Conservation (phyloP, 352 stramenopile species). For the Blastocystis sp. region DNA sequence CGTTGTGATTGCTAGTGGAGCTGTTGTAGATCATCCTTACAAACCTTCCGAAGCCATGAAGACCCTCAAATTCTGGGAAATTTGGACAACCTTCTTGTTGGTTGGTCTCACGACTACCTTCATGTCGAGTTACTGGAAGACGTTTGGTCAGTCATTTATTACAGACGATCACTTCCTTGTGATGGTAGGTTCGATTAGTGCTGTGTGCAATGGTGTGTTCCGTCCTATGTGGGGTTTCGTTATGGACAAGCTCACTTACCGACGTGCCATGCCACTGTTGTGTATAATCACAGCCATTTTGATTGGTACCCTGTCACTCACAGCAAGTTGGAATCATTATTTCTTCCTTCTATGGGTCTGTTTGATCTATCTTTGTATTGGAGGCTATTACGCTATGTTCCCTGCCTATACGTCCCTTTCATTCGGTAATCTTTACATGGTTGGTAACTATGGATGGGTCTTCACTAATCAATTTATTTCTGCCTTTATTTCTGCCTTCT, state of each 20-base stretch:
- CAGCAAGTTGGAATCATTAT: background rate
- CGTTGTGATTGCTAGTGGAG: background rate
- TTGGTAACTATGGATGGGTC: slow-evolving; percentile 61
- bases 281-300: slow-evolving; percentile 35
- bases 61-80: slow-evolving; percentile 65
- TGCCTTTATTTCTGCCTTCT: slow-evolving; percentile 54
- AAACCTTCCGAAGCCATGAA: slow-evolving; percentile 42
- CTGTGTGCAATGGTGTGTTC: slow-evolving; percentile 65
- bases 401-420: slow-evolving; percentile 62
- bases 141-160: slow-evolving; percentile 59
- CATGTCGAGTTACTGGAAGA: slow-evolving; percentile 65
- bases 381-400: slow-evolving; percentile 65
- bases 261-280: slow-evolving; percentile 39
- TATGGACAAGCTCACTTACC: slow-evolving; percentile 61
- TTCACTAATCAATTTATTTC: slow-evolving; percentile 68
- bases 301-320: slow-evolving; percentile 65
- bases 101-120: slow-evolving; percentile 58
- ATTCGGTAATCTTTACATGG: slow-evolving; percentile 62
- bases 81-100: slow-evolving; percentile 62
- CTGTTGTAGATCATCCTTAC: slow-evolving; percentile 42
- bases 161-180: slow-evolving; percentile 47
- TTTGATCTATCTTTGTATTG: slow-evolving; percentile 66
- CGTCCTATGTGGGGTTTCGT: slow-evolving; percentile 48
- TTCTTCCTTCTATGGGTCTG: slow-evolving; percentile 68
- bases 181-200: slow-evolving; percentile 24